Conservation (phyloP, 257 asterid genomes). For the Primulina huaijiensis region DNA sequence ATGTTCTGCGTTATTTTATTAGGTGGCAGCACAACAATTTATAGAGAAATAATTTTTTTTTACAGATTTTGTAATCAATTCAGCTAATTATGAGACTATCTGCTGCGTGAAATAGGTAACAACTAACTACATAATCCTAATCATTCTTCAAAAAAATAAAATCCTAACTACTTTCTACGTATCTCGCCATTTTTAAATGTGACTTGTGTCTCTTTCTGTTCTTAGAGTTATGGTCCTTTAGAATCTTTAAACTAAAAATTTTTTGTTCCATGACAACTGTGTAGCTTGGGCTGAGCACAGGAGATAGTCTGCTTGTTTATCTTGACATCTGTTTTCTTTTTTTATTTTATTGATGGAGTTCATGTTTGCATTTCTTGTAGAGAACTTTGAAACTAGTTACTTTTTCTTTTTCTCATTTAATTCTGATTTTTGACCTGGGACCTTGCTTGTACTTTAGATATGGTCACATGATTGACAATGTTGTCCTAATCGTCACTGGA, state of each 20-base stretch:
- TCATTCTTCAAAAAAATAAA: neutral
- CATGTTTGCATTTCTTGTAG: slow-evolving; percentile 3
- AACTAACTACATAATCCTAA: no score
- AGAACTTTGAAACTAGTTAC: neutral
- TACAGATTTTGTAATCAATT: neutral
- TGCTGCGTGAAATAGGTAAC: neutral
- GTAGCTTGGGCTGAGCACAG: neutral
- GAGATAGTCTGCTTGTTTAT: slow-evolving; percentile 1
- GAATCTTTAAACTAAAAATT: neutral
- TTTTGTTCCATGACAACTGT: no score
- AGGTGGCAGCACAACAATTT: no score
- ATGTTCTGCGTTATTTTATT: no score
- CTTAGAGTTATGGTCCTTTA: neutral
- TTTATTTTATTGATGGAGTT: neutral
- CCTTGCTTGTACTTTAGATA: slow-evolving; percentile 45
- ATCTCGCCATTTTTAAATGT: neutral
- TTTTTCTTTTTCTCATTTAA: neutral
- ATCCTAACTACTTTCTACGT: neutral
- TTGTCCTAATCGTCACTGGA: slow-evolving; percentile 89
- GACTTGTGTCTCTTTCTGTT: neutral
- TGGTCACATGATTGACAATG: slow-evolving; percentile 96
- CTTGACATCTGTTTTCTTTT: neutral
- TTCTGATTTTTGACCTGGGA: slow-evolving; percentile 2
- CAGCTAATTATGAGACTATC: neutral
- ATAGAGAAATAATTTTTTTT: neutral